Evolutionary conservation across 2,329 filamentous ascomycete genomes (phyloP), one percentile per base, ranked within the genome.

Genomic region (Nannizzia gypsea): DNA sequence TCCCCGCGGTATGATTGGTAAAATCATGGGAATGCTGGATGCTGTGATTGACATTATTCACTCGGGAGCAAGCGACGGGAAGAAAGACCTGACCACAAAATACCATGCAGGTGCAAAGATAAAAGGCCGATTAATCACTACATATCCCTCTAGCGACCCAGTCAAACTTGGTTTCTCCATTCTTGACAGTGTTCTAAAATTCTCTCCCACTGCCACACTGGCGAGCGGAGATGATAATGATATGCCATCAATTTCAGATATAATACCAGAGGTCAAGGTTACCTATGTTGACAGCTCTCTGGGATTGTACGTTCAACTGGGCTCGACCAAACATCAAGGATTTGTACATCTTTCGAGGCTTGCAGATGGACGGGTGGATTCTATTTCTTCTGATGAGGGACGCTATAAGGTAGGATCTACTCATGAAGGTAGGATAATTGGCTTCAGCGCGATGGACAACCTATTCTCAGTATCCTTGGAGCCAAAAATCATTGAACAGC

Each of bases 321-420:
- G 85, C 1, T 74, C 86, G 4, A 77, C 81, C 44, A 82, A 85
- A 31, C 67, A 74, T 26, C 78, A 83, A n/a, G 89, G 89, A 8
- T 99, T 96, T 68, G 90, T 95, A 22, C 93, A 99, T 72, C 95
- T 99, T 64, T 99, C 93, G 0, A 84, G 89, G 64, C 82, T 99
- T 63, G 88, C 92, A 61, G 92, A 99, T 71, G 86, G 87, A 65
- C 95, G 93, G 71, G 82, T 96, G 58, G 93, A 97, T 64, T 83
- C 83, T 1, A 78, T 99, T 3, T 88, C 89, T 13, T 83, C 89
- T 64, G 79, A 83, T 2, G 85, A 84, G 17, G 93, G 93, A 0
- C 81, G 86, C 1, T 96, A 85, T 77, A 88, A 90, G 72, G 70
- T 88, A 20, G 90, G 84, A 44, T 87, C 90, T 0, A 82, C 81